These are phyloP conservation scores for Thalassiosira ordinaria DNA, from an alignment of 352 stramenopile genomes.

Conservation along the genomic window DNA sequence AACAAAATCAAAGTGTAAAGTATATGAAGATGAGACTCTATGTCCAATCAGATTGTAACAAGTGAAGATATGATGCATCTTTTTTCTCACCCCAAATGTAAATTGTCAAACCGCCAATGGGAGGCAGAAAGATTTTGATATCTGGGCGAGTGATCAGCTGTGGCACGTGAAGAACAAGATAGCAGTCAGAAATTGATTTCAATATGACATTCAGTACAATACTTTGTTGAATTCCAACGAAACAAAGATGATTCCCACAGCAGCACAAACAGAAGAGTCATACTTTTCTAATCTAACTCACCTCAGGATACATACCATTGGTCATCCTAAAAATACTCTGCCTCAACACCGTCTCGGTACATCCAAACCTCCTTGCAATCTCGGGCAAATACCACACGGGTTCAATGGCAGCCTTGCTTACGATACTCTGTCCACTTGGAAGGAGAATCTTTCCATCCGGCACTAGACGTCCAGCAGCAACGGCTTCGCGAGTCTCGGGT, in stretches of 20 bases:
- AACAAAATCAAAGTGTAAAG: too few relatives aligned
- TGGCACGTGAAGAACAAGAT: background rate
- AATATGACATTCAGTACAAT: too few relatives aligned
- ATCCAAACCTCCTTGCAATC: constrained; percentile 97
- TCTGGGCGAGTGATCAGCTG: constrained; percentile 95
- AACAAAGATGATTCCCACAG: too few relatives aligned
- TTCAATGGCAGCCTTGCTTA: constrained; percentile 95
- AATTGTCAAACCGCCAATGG: constrained; percentile 96
- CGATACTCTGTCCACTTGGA: constrained; percentile 73
- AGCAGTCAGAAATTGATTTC: background rate
- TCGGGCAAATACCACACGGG: constrained; percentile 99
- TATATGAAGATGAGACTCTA: too few relatives aligned
- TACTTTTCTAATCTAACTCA: too few relatives aligned
- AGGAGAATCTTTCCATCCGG: constrained; percentile 93
- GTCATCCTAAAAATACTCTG: constrained; percentile 99
- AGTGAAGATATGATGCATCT: background rate
- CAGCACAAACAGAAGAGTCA: too few relatives aligned
- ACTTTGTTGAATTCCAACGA: too few relatives aligned
- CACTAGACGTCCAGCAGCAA: constrained; percentile 92
- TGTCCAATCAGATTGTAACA: too few relatives aligned
- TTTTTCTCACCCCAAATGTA: constrained; percentile 95
- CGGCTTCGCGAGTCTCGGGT: constrained; percentile 96
- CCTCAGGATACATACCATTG: constrained; percentile 99
- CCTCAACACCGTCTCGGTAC: constrained; percentile 93
- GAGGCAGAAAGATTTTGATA: constrained; percentile 98